Evolutionary conservation across 2,329 filamentous ascomycete species (phyloP).

Genomic region (Capronia epimyces): DNA sequence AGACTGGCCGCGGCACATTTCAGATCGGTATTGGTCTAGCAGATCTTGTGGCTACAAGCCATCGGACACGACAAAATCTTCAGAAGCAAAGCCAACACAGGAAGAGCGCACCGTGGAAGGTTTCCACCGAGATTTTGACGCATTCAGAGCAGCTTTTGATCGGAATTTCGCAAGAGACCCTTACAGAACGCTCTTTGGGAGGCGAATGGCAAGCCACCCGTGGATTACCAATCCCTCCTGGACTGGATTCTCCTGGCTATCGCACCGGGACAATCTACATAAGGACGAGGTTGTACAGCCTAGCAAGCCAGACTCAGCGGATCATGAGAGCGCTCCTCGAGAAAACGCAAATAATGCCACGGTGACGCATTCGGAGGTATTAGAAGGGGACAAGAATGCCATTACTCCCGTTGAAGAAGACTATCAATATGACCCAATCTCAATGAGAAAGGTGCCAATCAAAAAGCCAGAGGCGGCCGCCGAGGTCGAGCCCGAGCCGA

Average conservation of each 20-base stretch:
- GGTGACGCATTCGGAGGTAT: neutral
- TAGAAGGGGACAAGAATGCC: neutral
- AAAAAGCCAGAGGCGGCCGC: constrained; percentile 9
- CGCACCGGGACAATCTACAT: constrained; percentile 23
- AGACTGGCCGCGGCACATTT: constrained; percentile 12
- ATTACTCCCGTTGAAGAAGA: constrained; percentile 8
- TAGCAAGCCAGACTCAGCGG: neutral
- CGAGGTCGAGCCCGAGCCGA: neutral
- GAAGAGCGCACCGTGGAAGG: constrained; percentile 7
- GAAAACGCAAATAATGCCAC: neutral
- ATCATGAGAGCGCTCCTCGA: constrained; percentile 3
- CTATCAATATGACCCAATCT: constrained; percentile 41
- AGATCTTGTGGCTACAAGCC: constrained; percentile 15
- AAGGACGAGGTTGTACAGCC: neutral
- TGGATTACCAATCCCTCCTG: constrained; percentile 27
- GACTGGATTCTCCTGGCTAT: constrained; percentile 32
- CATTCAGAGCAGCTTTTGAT: constrained; percentile 35
- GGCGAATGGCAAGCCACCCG: constrained; percentile 28
- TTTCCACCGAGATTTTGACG: constrained; percentile 33
- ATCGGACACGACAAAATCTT: constrained; percentile 12
- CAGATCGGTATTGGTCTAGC: constrained; percentile 3
- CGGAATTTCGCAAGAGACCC: constrained; percentile 36
- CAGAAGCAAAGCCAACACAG: constrained; percentile 6
- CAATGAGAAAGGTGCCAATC: constrained; percentile 37
- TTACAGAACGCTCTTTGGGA: constrained; percentile 39